Evolutionary conservation across 1,284 basidiomycete species (phyloP).

Genomic region (Ceratobasidium sp.): DNA sequence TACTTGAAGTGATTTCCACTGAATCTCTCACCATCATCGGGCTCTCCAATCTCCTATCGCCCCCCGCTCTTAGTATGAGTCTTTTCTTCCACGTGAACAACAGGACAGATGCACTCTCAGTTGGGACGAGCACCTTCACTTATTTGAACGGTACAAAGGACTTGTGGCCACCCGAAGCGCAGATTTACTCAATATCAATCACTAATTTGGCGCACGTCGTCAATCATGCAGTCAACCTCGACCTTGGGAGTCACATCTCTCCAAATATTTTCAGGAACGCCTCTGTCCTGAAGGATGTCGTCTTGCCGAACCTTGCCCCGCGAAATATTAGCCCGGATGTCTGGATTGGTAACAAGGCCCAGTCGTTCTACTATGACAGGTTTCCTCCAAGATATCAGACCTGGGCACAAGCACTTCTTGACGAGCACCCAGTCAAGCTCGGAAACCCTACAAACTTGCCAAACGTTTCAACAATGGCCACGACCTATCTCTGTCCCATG

Average conservation of each 20-base stretch:
- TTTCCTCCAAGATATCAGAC: slow-evolving; percentile 21
- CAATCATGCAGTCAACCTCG: slow-evolving; percentile 34
- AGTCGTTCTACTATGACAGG: slow-evolving; percentile 13
- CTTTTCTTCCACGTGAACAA: background rate
- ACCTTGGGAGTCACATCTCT: background rate
- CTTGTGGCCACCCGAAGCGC: background rate
- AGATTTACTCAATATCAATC: slow-evolving; percentile 21
- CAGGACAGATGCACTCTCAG: background rate
- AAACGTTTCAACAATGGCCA: background rate
- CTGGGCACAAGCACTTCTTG: slow-evolving; percentile 33
- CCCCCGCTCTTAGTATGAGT: slow-evolving; percentile 4
- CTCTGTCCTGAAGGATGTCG: background rate
- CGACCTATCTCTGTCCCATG: slow-evolving; percentile 29
- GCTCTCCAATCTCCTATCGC: too few relatives aligned
- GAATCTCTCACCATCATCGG: slow-evolving; percentile 15
- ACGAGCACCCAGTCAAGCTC: background rate
- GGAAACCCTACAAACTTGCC: background rate
- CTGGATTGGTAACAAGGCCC: background rate
- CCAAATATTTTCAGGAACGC: slow-evolving; percentile 26
- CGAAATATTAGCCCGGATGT: background rate
- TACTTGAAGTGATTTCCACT: slow-evolving; percentile 16
- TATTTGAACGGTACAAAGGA: slow-evolving; percentile 10
- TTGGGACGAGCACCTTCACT: too few relatives aligned
- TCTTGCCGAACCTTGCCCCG: slow-evolving; percentile 4
- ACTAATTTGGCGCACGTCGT: background rate